These are phyloP conservation scores for Rhytidiadelphus loreus DNA, from an alignment of 225 moss, liverwort and hornwort species.

Conservation along the genomic window DNA sequence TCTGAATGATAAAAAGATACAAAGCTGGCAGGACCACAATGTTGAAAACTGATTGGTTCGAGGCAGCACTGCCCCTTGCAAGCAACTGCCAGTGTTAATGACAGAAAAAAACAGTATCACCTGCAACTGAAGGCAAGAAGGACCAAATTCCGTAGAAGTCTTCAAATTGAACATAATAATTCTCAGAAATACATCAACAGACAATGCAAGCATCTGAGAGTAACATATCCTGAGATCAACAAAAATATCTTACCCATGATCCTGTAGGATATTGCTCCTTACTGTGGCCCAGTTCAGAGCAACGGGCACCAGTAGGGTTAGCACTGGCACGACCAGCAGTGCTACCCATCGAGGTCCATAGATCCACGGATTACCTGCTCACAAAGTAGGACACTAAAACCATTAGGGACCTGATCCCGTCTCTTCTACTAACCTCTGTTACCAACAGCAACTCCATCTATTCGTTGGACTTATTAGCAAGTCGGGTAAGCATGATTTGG, in stretches of 20 bases:
- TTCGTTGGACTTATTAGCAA: neutral
- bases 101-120: neutral
- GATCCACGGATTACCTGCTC: conserved; percentile 35
- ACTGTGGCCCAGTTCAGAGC: neutral
- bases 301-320: conserved; percentile 29
- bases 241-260: conserved; percentile 15
- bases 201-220: neutral
- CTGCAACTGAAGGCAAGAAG: neutral
- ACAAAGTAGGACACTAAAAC: neutral
- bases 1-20: conserved; percentile 33
- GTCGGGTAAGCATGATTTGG: neutral
- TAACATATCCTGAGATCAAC: neutral
- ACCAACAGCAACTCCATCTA: neutral
- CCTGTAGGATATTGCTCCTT: conserved; percentile 5
- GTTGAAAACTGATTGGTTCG: conserved; percentile 26
- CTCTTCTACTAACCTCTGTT: neutral
- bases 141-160: neutral
- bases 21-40: conserved; percentile 30
- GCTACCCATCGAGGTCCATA: conserved; percentile 33
- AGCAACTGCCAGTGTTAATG: neutral
- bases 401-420: neutral
- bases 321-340: conserved; percentile 25
- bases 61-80: conserved; percentile 13
- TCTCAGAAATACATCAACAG: neutral
- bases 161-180: neutral